Percentiles rank a stretch among this genome's conserved stretches.
phyloP scores from a whole-genome alignment of 2,329 filamentous ascomycete species.

The Trichoderma sp. region DNA sequence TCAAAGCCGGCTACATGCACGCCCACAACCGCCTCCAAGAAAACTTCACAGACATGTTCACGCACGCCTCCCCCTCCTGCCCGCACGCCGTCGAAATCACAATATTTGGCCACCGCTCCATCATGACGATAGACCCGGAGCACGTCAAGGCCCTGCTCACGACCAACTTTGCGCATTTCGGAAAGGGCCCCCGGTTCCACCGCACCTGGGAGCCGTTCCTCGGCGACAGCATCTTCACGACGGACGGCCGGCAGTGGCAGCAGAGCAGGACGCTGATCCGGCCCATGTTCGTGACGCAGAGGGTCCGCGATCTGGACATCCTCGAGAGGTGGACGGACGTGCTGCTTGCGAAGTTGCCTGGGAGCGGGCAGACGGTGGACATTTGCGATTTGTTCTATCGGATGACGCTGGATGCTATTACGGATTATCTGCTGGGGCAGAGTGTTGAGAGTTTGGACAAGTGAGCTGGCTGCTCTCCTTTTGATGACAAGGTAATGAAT shows the following conservation, averaged over 20 bases:
- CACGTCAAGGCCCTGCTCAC: constrained; percentile 92
- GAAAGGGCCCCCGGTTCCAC: constrained; percentile 77
- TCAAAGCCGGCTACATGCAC: constrained; percentile 35
- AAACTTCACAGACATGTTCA: constrained; percentile 28
- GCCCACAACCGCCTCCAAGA: constrained; percentile 31
- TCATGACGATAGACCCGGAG: constrained; percentile 81
- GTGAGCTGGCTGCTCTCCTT: not conserved
- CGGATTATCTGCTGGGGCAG: constrained; percentile 77
- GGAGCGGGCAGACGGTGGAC: constrained; percentile 62
- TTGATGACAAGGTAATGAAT: not conserved
- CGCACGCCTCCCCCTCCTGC: constrained; percentile 8
- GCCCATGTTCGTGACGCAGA: constrained; percentile 83
- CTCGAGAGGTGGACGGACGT: constrained; percentile 58
- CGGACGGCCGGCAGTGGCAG: constrained; percentile 79
- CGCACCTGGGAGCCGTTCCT: constrained; percentile 74
- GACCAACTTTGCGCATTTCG: constrained; percentile 80
- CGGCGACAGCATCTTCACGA: constrained; percentile 75
- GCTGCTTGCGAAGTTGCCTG: constrained; percentile 30
- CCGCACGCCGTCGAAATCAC: constrained; percentile 53
- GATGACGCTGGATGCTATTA: constrained; percentile 80
- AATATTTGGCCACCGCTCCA: constrained; percentile 58
- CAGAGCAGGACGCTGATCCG: constrained; percentile 75
- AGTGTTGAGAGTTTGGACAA: constrained; percentile 28
- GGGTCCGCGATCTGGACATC: constrained; percentile 76
- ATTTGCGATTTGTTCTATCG: constrained; percentile 79